A percentile compares a stretch with the other conserved stretches of the same genome.
phyloP scores from a whole-genome alignment of 2,329 filamentous ascomycete genomes.

The Pseudogymnoascus sp. region DNA sequence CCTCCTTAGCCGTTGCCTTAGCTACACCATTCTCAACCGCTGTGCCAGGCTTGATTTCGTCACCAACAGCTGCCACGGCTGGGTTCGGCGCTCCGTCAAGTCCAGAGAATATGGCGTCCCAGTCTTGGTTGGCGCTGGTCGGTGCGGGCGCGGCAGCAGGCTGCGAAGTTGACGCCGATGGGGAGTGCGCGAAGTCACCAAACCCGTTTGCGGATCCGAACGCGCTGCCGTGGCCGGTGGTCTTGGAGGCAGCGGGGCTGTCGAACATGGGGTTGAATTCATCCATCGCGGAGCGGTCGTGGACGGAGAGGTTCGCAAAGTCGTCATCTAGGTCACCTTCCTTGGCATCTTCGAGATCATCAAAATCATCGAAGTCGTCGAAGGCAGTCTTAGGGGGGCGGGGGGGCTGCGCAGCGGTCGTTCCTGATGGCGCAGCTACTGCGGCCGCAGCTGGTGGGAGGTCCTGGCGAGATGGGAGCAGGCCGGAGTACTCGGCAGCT shows the following conservation, averaged over 20 bases:
- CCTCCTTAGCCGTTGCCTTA: conserved; percentile 15
- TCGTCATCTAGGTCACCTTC: conserved; percentile 74
- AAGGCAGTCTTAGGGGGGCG: conserved; percentile 48
- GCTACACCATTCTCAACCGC: conserved; percentile 14
- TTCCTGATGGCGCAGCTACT: conserved; percentile 17
- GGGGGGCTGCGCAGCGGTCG: conserved; percentile 26
- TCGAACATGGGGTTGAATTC: conserved; percentile 82
- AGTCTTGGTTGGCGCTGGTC: conserved; percentile 58
- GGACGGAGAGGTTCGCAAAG: conserved; percentile 61
- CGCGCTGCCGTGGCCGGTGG: conserved; percentile 21
- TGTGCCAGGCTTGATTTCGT: conserved; percentile 13
- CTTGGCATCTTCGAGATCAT: conserved; percentile 76
- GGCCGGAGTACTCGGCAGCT: conserved; percentile 43
- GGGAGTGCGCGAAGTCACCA: conserved; percentile 44
- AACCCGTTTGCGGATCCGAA: conserved; percentile 26
- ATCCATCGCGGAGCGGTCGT: conserved; percentile 56
- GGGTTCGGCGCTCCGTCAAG: conserved; percentile 48
- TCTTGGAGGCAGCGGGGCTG: conserved; percentile 38
- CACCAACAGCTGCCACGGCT: conserved; percentile 18
- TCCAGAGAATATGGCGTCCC: conserved; percentile 89
- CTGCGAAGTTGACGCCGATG: conserved; percentile 33
- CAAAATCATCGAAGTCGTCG: conserved; percentile 72
- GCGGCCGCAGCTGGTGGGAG: conserved; percentile 31
- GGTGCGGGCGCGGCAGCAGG: conserved; percentile 30
- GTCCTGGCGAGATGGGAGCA: conserved; percentile 48